phyloP scores from a whole-genome alignment of 768 basidiomycete species.

The Suillus decipiens region DNA sequence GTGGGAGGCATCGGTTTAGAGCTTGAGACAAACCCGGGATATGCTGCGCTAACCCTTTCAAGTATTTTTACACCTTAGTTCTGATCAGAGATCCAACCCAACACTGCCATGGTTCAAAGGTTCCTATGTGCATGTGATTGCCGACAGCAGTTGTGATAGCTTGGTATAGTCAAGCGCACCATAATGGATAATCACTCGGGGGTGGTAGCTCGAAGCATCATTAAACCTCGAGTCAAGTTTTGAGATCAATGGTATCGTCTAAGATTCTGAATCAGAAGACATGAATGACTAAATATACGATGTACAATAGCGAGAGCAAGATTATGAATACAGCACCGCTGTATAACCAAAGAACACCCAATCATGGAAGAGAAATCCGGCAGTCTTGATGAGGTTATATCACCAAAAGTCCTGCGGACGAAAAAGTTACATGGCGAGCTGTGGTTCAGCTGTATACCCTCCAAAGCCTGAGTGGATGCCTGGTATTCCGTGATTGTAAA shows the following conservation, averaged over 20 bases:
- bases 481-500: slow-evolving; percentile 16
- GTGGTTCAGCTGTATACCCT: slow-evolving; percentile 22
- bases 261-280: background rate
- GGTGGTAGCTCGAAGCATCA: background rate
- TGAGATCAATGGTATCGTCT: background rate
- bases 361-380: background rate
- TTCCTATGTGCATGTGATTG: background rate
- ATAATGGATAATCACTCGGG: background rate
- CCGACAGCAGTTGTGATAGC: background rate
- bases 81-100: background rate
- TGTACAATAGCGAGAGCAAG: slow-evolving; percentile 2
- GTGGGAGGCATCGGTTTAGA: background rate
- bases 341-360: background rate
- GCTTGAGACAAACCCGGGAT: background rate
- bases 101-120: background rate
- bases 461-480: slow-evolving; percentile 23
- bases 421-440: slow-evolving; percentile 26
- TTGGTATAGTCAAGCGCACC: background rate
- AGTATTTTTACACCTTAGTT: background rate
- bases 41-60: background rate
- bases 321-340: background rate
- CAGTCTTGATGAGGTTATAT: background rate
- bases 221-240: background rate
- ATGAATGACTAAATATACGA: slow-evolving; percentile 2
- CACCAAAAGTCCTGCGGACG: background rate